phyloP scores from a whole-genome alignment of 306 rosid species.

The Cicer cuneatum region DNA sequence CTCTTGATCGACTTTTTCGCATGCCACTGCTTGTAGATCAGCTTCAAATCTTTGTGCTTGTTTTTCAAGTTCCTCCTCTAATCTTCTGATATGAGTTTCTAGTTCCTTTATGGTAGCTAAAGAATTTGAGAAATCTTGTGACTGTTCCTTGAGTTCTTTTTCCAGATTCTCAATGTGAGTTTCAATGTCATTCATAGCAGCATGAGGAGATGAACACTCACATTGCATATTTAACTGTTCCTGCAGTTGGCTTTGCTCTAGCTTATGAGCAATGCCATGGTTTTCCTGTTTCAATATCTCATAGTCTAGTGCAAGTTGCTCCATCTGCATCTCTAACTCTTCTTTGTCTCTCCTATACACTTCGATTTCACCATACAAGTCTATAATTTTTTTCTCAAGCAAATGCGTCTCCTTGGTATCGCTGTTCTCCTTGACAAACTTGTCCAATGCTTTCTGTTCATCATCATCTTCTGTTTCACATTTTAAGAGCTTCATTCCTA shows the following conservation, averaged over 20 bases:
- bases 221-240: constrained; percentile 83
- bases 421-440: constrained; percentile 65
- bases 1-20: constrained; percentile 84
- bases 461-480: constrained; percentile 64
- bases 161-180: constrained; percentile 67
- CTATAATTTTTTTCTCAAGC: constrained; percentile 73
- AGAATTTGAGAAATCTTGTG: constrained; percentile 73
- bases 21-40: constrained; percentile 70
- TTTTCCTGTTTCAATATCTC: constrained; percentile 97
- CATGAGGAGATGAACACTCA: constrained; percentile 69
- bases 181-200: constrained; percentile 63
- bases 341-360: constrained; percentile 87
- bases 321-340: constrained; percentile 94
- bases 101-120: constrained; percentile 71
- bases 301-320: constrained; percentile 96
- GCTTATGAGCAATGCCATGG: constrained; percentile 72
- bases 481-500: constrained; percentile 49
- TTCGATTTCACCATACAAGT: constrained; percentile 83
- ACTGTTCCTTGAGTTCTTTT: constrained; percentile 70
- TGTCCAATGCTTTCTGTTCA: constrained; percentile 81
- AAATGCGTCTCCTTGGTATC: constrained; percentile 59
- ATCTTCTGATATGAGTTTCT: constrained; percentile 62
- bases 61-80: constrained; percentile 81
- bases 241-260: constrained; percentile 88
- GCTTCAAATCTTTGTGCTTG: constrained; percentile 71